A percentile compares a stretch with the other conserved stretches of the same genome.
Conservation (phyloP, 805 yeast species). For the Metschnikowia reukaufii region DNA sequence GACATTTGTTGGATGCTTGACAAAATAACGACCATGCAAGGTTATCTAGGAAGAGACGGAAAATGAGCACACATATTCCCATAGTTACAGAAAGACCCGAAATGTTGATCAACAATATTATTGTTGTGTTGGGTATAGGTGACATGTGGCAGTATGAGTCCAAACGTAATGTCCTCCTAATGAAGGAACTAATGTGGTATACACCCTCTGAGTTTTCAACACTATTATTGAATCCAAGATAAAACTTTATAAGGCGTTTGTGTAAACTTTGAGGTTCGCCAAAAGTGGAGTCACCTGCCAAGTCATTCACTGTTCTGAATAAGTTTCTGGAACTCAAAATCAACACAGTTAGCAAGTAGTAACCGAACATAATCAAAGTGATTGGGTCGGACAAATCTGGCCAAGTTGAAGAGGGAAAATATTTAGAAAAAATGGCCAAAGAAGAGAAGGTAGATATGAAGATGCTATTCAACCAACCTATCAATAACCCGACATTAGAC, state of each 20-base stretch:
- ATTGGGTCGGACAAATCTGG: slow-evolving; percentile 8
- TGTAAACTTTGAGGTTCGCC: slow-evolving; percentile 22
- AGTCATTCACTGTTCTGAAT: slow-evolving; percentile 28
- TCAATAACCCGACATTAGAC: slow-evolving; percentile 34
- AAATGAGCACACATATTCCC: slow-evolving; percentile 6
- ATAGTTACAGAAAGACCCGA: slow-evolving; percentile 15
- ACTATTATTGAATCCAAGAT: slow-evolving; percentile 28
- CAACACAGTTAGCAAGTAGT: slow-evolving; percentile 26
- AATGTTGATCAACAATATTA: slow-evolving; percentile 23
- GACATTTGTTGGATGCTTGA: not conserved
- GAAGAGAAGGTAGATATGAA: slow-evolving; percentile 30
- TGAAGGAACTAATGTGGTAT: slow-evolving; percentile 10
- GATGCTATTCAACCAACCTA: slow-evolving; percentile 36
- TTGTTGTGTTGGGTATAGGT: slow-evolving; percentile 27
- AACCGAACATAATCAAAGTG: slow-evolving; percentile 22
- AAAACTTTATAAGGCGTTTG: slow-evolving; percentile 30
- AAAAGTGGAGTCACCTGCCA: slow-evolving; percentile 27
- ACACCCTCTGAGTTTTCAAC: slow-evolving; percentile 17
- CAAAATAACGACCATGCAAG: slow-evolving; percentile 1
- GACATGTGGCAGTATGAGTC: slow-evolving; percentile 10
- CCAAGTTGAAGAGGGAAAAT: slow-evolving; percentile 22
- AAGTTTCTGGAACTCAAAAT: slow-evolving; percentile 33
- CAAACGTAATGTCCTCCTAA: slow-evolving; percentile 12
- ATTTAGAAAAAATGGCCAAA: slow-evolving; percentile 20
- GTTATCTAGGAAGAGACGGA: slow-evolving; percentile 1